Evolutionary conservation across 1,284 basidiomycete genomes (phyloP), one percentile per base, ranked within the genome.

Genomic region (Cryptococcus wingfieldii): DNA sequence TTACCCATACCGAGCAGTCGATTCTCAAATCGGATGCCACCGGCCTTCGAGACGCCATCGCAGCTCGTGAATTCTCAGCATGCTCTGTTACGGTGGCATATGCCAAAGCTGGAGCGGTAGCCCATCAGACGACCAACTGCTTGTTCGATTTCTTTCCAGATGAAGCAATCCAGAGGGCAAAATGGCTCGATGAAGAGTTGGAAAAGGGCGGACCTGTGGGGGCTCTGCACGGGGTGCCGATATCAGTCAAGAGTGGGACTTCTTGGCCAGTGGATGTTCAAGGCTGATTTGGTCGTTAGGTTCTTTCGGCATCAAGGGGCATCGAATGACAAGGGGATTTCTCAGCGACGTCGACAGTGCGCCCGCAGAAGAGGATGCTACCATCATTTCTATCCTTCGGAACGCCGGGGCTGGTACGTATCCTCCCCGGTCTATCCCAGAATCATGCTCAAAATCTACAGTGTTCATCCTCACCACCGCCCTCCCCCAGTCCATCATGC

Each of bases 61-160:
- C 69, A 1, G 50, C 9, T 0, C 54, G 67, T 3, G 50, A 55
- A n/a, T 34, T 34, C 31, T 34, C 31, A 6, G 31, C 31, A 34
- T 34, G 10, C 31, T 61, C 64, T 43, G 66, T 65, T 2, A 59
- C 69, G 0, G 63, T 69, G 12, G 59, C 66, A 38, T 68, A 69
- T 14, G 59, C 62, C n/a, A 64, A 53, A 10, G 70, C 69, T 8
- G 72, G 66, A 54, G 47, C 54, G 53, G 62, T 65, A 52, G 34
- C 57, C 2, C 66, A 69, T 46, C 66, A 67, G 57, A 57, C 55
- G 79, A 84, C 82, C 1, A 87, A 87, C 60, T 87, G 86, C 67
- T 71, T 89, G 45, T 86, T 86, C 4, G 86, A 87, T 61, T 83
- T 86, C 14, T 86, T 86, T 61, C 77, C 84, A 44, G 83, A 84